These are phyloP conservation scores for Przewalskia tangutica DNA, from an alignment of 257 asterid genomes.

Conservation along the genomic window DNA sequence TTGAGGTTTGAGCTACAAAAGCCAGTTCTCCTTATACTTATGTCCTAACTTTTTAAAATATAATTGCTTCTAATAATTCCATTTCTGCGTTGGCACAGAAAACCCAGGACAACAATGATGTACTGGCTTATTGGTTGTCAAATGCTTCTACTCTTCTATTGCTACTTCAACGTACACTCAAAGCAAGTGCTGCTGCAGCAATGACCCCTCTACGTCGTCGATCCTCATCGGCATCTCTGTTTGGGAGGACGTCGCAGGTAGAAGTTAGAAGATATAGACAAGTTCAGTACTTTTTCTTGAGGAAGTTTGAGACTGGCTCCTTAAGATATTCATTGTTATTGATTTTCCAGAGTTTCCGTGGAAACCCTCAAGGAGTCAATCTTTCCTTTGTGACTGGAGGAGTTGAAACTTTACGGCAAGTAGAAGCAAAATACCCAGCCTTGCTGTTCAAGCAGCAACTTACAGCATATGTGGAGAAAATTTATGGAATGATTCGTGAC, in stretches of 20 bases:
- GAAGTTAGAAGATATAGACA: neutral
- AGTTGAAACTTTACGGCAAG: constrained; percentile 84
- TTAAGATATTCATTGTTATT: constrained; percentile 10
- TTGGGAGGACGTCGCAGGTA: constrained; percentile 92
- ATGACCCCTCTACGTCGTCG: constrained; percentile 91
- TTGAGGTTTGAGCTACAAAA: constrained; percentile 62
- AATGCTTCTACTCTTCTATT: constrained; percentile 84
- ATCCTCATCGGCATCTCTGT: constrained; percentile 76
- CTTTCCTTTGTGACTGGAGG: constrained; percentile 78
- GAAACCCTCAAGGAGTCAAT: constrained; percentile 71
- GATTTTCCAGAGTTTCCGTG: constrained; percentile 72
- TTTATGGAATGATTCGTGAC: constrained; percentile 96
- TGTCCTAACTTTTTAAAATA: constrained; percentile 1
- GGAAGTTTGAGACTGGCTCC: neutral
- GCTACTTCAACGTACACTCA: constrained; percentile 92
- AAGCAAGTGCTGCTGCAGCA: constrained; percentile 93
- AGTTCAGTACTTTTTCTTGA: constrained; percentile 7
- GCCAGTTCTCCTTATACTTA: neutral
- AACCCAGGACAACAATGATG: constrained; percentile 82
- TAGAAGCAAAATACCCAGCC: constrained; percentile 99
- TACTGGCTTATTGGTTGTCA: constrained; percentile 93
- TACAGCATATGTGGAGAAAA: constrained; percentile 96
- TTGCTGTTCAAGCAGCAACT: constrained; percentile 98
- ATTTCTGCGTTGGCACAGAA: constrained; percentile 32
- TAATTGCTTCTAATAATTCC: constrained; percentile 8